Evolutionary conservation across 306 rosid species (phyloP).

Genomic region (barrel medic (Medicago truncatula)): DNA sequence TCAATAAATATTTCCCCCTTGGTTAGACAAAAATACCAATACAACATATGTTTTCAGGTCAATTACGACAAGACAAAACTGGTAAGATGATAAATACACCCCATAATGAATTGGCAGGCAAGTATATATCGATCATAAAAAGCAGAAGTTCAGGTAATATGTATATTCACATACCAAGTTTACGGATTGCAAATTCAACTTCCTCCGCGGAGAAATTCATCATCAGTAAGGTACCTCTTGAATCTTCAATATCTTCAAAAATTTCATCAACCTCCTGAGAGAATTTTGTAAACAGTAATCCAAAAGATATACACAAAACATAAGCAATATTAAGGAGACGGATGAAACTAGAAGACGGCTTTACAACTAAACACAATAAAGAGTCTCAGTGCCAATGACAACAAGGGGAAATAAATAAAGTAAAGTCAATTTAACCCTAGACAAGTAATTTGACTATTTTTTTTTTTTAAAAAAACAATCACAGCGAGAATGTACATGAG

Average conservation of each 20-base stretch:
- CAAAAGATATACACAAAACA: conserved; percentile 34
- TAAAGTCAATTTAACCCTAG: conserved; percentile 17
- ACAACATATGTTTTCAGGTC: conserved; percentile 31
- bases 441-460: neutral
- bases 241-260: conserved; percentile 51
- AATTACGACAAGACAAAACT: conserved; percentile 21
- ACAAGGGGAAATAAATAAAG: conserved; percentile 7
- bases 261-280: conserved; percentile 73
- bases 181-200: conserved; percentile 74
- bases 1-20: neutral
- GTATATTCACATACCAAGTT: conserved; percentile 69
- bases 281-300: conserved; percentile 38
- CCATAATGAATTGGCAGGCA: conserved; percentile 12
- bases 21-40: conserved; percentile 2
- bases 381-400: conserved; percentile 29
- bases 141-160: conserved; percentile 27
- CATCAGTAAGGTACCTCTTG: conserved; percentile 66
- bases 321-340: conserved; percentile 23
- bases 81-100: neutral
- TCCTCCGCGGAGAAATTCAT: conserved; percentile 82
- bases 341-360: conserved; percentile 34
- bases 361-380: conserved; percentile 16
- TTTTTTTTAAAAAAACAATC: neutral
- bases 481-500: neutral
- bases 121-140: conserved; percentile 15